phyloP scores from a whole-genome alignment of 2,329 filamentous ascomycete genomes.

The Ophiostoma quercus region DNA sequence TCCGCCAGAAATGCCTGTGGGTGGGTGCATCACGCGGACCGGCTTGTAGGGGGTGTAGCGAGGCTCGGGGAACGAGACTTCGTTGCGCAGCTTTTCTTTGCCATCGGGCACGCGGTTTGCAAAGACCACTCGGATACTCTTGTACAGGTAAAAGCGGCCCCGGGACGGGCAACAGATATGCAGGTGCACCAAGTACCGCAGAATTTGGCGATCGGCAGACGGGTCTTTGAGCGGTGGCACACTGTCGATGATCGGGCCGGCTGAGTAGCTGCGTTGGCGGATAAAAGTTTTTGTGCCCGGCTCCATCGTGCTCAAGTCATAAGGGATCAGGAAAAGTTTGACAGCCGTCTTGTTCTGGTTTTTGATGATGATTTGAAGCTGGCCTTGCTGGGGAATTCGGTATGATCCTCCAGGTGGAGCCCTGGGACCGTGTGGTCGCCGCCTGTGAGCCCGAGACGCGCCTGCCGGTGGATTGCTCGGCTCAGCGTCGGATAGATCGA shows the following conservation, averaged over 20 bases:
- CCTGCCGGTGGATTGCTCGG: constrained; percentile 26
- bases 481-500: constrained; percentile 27
- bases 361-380: constrained; percentile 94
- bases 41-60: constrained; percentile 81
- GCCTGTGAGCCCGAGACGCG: constrained; percentile 38
- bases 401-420: constrained; percentile 84
- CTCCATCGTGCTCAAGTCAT: constrained; percentile 88
- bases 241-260: constrained; percentile 71
- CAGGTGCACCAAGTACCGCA: constrained; percentile 86
- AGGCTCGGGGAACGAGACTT: constrained; percentile 83
- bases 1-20: constrained; percentile 25
- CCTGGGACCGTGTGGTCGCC: constrained; percentile 47
- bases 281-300: constrained; percentile 93
- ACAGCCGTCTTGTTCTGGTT: constrained; percentile 98
- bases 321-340: constrained; percentile 90
- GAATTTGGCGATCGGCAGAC: constrained; percentile 56
- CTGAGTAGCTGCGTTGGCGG: constrained; percentile 86
- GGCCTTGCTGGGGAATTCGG: constrained; percentile 86
- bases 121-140: constrained; percentile 88
- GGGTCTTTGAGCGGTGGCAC: constrained; percentile 35
- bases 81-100: constrained; percentile 85
- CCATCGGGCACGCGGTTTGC: constrained; percentile 93
- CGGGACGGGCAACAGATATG: constrained; percentile 85
- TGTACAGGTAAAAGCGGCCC: constrained; percentile 84
- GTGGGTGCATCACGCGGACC: constrained; percentile 46